Conservation (phyloP, 179 eudicot species). For the Amaranthus tricolor region DNA sequence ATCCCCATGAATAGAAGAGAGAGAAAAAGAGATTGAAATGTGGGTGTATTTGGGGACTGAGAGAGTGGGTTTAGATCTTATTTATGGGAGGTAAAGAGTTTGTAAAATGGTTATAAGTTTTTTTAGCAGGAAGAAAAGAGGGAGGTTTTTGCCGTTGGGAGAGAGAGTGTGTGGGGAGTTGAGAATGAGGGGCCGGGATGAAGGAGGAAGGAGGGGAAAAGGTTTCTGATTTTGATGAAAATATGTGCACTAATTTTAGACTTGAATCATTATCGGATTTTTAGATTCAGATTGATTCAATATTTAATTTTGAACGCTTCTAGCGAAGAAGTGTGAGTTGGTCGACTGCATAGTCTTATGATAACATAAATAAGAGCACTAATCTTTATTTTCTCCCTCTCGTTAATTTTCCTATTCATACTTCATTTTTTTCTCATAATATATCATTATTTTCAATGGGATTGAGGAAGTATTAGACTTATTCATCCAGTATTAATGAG, state of each 20-base stretch:
- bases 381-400: no score
- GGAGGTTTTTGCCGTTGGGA: slow-evolving; percentile 1
- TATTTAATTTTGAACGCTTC: no score
- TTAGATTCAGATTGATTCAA: no score
- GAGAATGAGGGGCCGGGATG: not conserved
- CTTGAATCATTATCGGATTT: no score
- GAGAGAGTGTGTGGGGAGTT: not conserved
- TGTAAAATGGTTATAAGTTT: not conserved
- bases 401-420: no score
- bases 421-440: no score
- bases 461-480: no score
- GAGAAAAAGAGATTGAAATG: not conserved
- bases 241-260: not conserved
- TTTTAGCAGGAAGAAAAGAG: not conserved
- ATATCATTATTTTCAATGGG: no score
- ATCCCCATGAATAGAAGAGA: not conserved
- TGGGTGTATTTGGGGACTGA: slow-evolving; percentile 6
- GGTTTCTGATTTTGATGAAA: not conserved
- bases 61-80: slow-evolving; percentile 8
- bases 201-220: not conserved
- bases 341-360: no score
- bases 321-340: no score
- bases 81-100: not conserved
- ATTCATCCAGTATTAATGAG: no score
- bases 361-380: no score